These are phyloP conservation scores for Geoglossum cookeanum DNA, from an alignment of 2,329 filamentous ascomycete species.

Conservation along the genomic window DNA sequence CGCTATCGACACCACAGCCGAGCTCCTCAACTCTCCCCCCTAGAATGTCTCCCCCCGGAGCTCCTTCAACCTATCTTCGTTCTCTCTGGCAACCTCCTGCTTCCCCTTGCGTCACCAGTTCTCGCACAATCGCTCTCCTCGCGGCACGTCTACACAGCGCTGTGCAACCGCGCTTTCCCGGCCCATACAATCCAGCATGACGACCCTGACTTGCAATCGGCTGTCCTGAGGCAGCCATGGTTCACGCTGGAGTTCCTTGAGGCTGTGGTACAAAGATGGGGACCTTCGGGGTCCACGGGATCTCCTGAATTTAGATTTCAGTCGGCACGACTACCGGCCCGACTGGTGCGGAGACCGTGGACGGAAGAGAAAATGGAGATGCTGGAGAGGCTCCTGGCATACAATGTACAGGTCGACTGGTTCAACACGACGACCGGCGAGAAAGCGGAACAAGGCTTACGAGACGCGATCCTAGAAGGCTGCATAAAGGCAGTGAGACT, in stretches of 20 bases:
- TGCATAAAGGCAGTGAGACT: not conserved
- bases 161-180: not conserved
- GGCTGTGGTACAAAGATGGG: not conserved
- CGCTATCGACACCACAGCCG: not conserved
- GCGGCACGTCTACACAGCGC: not conserved
- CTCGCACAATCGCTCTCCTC: not conserved
- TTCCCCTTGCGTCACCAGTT: not conserved
- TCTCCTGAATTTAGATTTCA: too few species aligned
- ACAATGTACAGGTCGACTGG: not conserved
- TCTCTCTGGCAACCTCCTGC: not conserved
- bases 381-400: not conserved
- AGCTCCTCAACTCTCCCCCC: not conserved
- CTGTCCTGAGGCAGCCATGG: not conserved
- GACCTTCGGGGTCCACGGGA: too few species aligned
- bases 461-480: not conserved
- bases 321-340: not conserved
- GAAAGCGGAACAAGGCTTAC: not conserved
- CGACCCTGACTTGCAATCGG: not conserved
- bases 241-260: not conserved
- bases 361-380: not conserved
- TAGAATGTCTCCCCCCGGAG: not conserved
- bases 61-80: not conserved
- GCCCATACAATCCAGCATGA: not conserved
- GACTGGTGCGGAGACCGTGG: not conserved
- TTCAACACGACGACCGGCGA: not conserved